A percentile compares a stretch with the other conserved stretches of the same genome.
Conservation (phyloP, 768 basidiomycete species). For the Tremella yokohamensis region DNA sequence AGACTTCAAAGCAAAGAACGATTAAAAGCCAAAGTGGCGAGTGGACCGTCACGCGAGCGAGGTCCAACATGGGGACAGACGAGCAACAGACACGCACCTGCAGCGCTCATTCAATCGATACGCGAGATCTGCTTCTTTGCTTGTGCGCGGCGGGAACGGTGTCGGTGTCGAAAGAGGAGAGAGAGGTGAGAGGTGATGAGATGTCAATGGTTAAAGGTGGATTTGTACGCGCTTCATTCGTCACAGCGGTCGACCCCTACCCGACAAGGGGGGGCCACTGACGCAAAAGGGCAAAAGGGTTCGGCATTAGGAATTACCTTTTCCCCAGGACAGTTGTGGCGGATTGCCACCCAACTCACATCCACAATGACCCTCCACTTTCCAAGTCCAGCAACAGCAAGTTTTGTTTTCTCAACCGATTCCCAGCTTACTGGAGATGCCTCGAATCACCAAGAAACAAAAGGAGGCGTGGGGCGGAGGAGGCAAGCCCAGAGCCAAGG, state of each 20-base stretch:
- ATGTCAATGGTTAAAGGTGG: not conserved
- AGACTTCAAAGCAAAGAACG: too few species aligned
- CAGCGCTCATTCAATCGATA: constrained; percentile 48
- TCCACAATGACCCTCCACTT: constrained; percentile 1
- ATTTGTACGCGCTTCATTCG: not conserved
- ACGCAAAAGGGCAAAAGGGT: constrained; percentile 2
- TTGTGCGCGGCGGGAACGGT: too few species aligned
- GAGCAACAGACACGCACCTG: constrained; percentile 40
- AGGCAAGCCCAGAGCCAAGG: constrained; percentile 15
- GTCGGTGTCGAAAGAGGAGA: not conserved
- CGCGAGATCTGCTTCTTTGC: not conserved
- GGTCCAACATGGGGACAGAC: not conserved
- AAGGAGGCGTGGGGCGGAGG: constrained; percentile 19
- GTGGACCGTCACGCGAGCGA: too few species aligned
- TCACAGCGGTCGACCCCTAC: not conserved
- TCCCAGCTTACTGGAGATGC: too few species aligned
- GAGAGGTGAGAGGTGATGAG: constrained; percentile 4
- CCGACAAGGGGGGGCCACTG: not conserved
- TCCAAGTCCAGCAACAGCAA: not conserved
- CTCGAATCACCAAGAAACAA: constrained; percentile 34
- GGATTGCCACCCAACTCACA: constrained; percentile 6
- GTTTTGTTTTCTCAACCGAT: constrained; percentile 1
- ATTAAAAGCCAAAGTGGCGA: too few species aligned
- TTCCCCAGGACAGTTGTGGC: constrained; percentile 5
- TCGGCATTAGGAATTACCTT: not conserved